These are phyloP conservation scores for Botrytis pseudocinerea DNA, from an alignment of 2,329 filamentous ascomycete genomes.

Conservation along the genomic window DNA sequence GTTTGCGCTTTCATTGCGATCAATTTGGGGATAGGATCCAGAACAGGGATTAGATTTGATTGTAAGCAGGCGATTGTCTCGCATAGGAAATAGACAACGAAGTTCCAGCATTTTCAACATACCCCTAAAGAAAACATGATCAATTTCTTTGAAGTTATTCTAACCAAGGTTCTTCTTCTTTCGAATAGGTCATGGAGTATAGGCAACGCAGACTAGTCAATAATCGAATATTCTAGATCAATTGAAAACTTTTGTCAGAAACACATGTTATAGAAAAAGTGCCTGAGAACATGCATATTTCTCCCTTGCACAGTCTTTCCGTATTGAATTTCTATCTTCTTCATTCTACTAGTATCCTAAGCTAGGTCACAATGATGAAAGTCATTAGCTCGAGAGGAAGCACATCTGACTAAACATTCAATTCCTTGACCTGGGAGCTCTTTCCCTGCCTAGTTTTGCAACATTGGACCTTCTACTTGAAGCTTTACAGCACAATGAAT, in stretches of 20 bases:
- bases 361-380: not conserved
- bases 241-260: not conserved
- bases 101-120: too few relatives aligned
- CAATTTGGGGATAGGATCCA: not conserved
- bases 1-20: fast-evolving
- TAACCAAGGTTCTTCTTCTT: not conserved
- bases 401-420: not conserved
- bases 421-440: not conserved
- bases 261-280: not conserved
- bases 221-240: not conserved
- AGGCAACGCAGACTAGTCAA: not conserved
- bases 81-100: fast-evolving
- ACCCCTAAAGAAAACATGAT: too few relatives aligned
- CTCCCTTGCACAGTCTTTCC: not conserved
- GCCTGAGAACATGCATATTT: not conserved
- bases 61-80: not conserved
- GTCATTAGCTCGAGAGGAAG: not conserved
- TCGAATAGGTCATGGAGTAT: not conserved
- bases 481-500: not conserved
- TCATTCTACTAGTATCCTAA: not conserved
- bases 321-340: not conserved
- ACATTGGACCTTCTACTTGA: not conserved
- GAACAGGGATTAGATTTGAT: not conserved
- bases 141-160: not conserved
- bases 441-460: fast-evolving